Evolutionary conservation across 768 basidiomycete species (phyloP).

Genomic region (Pleurotus djamor): DNA sequence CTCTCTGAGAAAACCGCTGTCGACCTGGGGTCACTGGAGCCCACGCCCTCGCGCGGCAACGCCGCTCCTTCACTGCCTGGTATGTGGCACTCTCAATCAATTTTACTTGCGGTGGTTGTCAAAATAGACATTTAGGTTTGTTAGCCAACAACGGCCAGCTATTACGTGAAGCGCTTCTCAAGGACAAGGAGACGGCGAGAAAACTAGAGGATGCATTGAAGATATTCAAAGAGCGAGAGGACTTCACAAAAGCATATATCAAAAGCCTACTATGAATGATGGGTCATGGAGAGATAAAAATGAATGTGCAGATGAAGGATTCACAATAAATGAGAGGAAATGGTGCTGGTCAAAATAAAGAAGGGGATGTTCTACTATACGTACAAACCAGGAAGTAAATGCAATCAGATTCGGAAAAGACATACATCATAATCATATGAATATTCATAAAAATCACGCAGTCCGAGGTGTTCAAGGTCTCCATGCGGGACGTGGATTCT

Average conservation of each 20-base stretch:
- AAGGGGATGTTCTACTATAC: conserved; percentile 4
- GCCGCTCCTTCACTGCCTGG: no score
- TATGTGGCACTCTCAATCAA: no score
- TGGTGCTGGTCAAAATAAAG: neutral
- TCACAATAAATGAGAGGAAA: neutral
- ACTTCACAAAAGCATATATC: conserved; percentile 30
- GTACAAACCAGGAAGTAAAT: conserved; percentile 1
- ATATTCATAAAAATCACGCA: neutral
- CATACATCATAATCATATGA: neutral
- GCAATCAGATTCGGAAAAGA: no score
- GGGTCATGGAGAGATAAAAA: neutral
- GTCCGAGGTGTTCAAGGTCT: neutral
- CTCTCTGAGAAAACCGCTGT: conserved; percentile 25
- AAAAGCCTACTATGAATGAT: neutral
- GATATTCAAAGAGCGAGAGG: conserved; percentile 42
- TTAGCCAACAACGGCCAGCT: conserved; percentile 29
- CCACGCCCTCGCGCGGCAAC: neutral
- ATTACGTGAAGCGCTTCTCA: conserved; percentile 31
- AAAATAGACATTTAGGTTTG: conserved; percentile 19
- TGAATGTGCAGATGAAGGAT: neutral
- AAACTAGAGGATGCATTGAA: conserved; percentile 43
- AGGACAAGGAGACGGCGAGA: conserved; percentile 34
- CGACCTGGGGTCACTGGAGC: neutral
- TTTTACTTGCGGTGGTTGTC: no score
- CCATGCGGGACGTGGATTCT: conserved; percentile 9